Evolutionary conservation across 331 rosid genomes (phyloP).

Genomic region (Erythrophleum ivorense): DNA sequence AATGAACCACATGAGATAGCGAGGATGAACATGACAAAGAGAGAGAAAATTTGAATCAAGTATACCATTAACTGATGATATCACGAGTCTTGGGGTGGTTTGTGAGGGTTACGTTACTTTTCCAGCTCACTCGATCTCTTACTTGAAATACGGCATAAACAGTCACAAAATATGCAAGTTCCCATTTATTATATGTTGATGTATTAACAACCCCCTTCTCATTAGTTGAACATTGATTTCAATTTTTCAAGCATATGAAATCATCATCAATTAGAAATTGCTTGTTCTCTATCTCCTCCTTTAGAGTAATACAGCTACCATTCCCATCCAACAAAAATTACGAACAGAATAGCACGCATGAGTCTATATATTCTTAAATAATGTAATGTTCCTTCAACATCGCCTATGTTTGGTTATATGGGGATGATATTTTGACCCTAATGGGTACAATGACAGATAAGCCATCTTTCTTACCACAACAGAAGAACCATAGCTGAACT

Average conservation of each 20-base stretch:
- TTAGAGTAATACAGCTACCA: too few relatives aligned
- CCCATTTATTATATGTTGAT: background rate
- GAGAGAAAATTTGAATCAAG: background rate
- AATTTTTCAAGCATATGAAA: background rate
- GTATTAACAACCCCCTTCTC: background rate
- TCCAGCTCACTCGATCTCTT: slow-evolving; percentile 22
- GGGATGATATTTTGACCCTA: too few relatives aligned
- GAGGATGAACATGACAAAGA: background rate
- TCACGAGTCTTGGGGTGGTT: background rate
- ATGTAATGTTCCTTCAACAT: too few relatives aligned
- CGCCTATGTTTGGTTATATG: too few relatives aligned
- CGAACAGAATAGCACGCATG: background rate
- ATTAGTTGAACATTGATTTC: background rate
- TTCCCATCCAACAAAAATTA: too few relatives aligned
- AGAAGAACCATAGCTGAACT: slow-evolving; percentile 4
- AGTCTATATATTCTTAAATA: background rate
- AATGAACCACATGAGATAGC: background rate
- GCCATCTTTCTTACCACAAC: background rate
- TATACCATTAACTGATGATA: background rate
- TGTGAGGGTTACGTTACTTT: background rate
- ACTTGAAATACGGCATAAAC: slow-evolving; percentile 5
- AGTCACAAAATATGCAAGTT: background rate
- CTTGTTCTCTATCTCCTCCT: too few relatives aligned
- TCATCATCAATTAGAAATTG: background rate
- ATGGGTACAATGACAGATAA: background rate